These are phyloP conservation scores for Sugiyamaella lignohabitans DNA, from an alignment of 805 yeast genomes.

Conservation along the genomic window DNA sequence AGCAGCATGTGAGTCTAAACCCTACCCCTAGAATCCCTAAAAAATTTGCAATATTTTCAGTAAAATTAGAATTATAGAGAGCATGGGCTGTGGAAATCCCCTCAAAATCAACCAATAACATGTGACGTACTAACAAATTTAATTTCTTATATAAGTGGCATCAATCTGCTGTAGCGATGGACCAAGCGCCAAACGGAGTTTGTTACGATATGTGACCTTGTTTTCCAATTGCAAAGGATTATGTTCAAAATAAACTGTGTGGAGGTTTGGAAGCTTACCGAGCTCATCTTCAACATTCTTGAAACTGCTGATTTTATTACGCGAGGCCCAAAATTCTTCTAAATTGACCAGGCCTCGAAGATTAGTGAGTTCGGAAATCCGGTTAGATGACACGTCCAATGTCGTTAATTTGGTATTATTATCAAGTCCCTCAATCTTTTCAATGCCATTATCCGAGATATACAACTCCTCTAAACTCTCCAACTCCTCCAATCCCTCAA, in stretches of 20 bases:
- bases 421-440: conserved; percentile 71
- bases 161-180: conserved; percentile 76
- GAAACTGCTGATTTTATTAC: conserved; percentile 62
- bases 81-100: too few relatives aligned
- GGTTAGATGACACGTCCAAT: conserved; percentile 77
- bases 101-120: too few relatives aligned
- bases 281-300: conserved; percentile 63
- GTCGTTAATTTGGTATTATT: conserved; percentile 59
- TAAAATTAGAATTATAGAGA: too few relatives aligned
- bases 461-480: conserved; percentile 77
- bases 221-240: conserved; percentile 75
- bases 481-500: conserved; percentile 75
- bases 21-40: too few relatives aligned
- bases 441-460: conserved; percentile 75
- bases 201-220: conserved; percentile 79
- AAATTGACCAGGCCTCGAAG: conserved; percentile 58
- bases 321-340: conserved; percentile 92
- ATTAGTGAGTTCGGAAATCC: conserved; percentile 54
- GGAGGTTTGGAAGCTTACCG: conserved; percentile 54
- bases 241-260: conserved; percentile 89
- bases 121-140: too few relatives aligned
- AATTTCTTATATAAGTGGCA: conserved; percentile 64
- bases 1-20: too few relatives aligned
- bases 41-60: too few relatives aligned
- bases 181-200: conserved; percentile 65